Base-by-base conservation (phyloP, 805 yeast genomes). In the Wickerhamomyces bovis region DNA sequence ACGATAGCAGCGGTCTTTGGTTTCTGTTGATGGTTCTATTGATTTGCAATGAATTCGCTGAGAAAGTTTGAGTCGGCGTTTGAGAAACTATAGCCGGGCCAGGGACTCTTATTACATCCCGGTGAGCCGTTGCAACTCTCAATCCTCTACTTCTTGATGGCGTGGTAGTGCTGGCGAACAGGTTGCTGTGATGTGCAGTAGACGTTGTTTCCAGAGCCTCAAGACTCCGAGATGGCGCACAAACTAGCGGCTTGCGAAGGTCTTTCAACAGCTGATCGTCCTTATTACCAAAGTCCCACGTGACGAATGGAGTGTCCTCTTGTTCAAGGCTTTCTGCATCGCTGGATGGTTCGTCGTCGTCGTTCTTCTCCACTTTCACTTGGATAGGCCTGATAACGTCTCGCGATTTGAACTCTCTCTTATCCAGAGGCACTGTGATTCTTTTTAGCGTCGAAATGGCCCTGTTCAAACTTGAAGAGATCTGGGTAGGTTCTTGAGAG, bases 251-350 rank as follows among this genome's bases (percentile, higher is more conserved):
- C 22, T 40, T 25, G 16, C 11, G 18, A 8, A 33, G 20, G 20
- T 33, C 36, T 16, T 16, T 33, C 20, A 33, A 16, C 12, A 33
- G 11, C 36, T 33, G 18, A 18, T 33, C 23, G 12, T 19, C 41
- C 12, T 41, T 22, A 12, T 20, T 22, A 1, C 44, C 44, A n/a
- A 28, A 43, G 38, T 45, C 44, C 53, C 53, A 50, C 4, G 31
- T 15, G 15, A 50, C 43, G 15, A 36, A 18, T 7, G 21, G 23
- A 5, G n/a, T 12, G 3, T 36, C 16, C 3, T 20, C 25, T 2
- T 12, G 22, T n/a, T 36, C 39, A 11, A 16, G 18, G 4, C 20
- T 16, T 18, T 36, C 39, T 10, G 25, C 16, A 10, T 36, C 39
- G 6, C 23, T 36, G 2, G n/a, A 4, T 16, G 20, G 11, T 15